These are phyloP conservation scores for Scleroderma citrinum DNA, from an alignment of 768 basidiomycete genomes.

Conservation along the genomic window DNA sequence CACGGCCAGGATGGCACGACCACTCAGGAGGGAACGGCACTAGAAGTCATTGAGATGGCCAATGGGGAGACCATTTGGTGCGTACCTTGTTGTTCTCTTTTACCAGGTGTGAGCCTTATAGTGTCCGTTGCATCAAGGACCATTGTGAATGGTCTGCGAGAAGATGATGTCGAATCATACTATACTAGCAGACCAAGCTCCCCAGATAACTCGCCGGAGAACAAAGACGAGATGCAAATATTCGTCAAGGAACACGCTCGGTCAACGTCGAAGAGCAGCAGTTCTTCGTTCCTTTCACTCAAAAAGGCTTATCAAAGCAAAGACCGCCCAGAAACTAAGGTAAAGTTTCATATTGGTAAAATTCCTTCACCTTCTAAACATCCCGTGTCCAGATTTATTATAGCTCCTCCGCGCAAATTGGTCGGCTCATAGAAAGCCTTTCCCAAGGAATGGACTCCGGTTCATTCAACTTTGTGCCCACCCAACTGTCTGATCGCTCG, in stretches of 20 bases:
- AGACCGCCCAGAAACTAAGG: conserved; percentile 79
- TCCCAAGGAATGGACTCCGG: conserved; percentile 79
- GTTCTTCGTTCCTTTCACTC: conserved; percentile 50
- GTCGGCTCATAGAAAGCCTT: conserved; percentile 75
- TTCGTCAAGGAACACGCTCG: conserved; percentile 72
- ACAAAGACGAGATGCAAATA: conserved; percentile 54
- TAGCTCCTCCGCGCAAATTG: conserved; percentile 68
- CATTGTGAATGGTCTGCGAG: conserved; percentile 78
- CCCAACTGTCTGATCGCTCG: conserved; percentile 44
- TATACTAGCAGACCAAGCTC: conserved; percentile 67
- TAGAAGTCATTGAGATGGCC: conserved; percentile 79
- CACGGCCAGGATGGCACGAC: conserved; percentile 20
- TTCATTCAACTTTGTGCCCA: conserved; percentile 70
- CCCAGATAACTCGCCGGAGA: conserved; percentile 62
- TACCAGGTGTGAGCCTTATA: background rate
- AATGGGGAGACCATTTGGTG: conserved; percentile 87
- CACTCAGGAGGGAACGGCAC: conserved; percentile 47
- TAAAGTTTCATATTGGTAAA: conserved; percentile 27
- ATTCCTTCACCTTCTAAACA: conserved; percentile 6
- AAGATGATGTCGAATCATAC: conserved; percentile 64
- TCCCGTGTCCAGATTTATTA: conserved; percentile 23
- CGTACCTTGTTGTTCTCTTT: conserved; percentile 18
- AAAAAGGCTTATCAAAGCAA: conserved; percentile 51
- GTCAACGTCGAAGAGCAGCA: conserved; percentile 61
- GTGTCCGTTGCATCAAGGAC: conserved; percentile 38